Conservation (phyloP, 148 eudicot genomes). For the Agrostemma githago region DNA sequence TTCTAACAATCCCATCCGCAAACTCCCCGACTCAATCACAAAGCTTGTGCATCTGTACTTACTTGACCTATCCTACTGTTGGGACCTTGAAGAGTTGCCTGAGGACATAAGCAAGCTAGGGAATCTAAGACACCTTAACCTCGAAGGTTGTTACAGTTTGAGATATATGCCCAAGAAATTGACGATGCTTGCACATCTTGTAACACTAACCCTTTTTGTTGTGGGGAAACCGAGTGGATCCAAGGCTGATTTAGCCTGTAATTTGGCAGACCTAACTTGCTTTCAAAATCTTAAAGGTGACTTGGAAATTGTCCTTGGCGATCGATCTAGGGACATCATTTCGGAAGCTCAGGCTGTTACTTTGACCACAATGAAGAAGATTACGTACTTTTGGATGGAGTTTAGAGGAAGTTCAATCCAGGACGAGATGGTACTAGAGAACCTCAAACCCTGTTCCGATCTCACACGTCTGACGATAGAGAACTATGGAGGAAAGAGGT, state of each 20-base stretch:
- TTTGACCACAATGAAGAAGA: neutral
- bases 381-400: too few relatives aligned
- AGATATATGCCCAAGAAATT: constrained; percentile 11
- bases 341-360: constrained; percentile 11
- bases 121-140: constrained; percentile 7
- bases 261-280: constrained; percentile 6
- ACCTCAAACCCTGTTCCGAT: constrained; percentile 3
- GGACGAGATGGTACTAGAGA: neutral
- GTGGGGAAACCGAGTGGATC: neutral
- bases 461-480: neutral
- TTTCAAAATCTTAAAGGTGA: neutral
- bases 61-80: neutral
- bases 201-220: neutral
- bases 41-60: neutral
- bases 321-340: neutral
- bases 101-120: neutral
- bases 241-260: neutral
- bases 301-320: neutral
- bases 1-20: neutral
- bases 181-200: neutral
- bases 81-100: constrained; percentile 1
- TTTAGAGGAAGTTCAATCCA: too few relatives aligned
- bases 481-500: neutral
- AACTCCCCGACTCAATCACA: constrained; percentile 9
- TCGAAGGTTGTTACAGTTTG: neutral